These are phyloP conservation scores for Hamamelis virginiana DNA, from an alignment of 164 flowering plant species.

Conservation along the genomic window DNA sequence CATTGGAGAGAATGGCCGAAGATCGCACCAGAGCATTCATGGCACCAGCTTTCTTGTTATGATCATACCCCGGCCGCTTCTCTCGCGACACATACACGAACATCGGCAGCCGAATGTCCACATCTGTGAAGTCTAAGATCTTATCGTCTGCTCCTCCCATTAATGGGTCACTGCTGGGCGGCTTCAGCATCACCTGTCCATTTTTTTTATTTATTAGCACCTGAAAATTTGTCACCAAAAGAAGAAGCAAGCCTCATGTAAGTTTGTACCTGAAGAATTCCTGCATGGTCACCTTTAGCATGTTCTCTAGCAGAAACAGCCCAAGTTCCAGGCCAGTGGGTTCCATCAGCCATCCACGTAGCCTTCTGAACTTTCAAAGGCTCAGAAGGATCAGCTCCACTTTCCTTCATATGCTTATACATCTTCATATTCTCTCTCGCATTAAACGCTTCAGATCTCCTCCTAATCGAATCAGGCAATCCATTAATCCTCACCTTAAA, in stretches of 20 bases:
- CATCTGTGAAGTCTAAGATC: constrained; percentile 46
- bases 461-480: constrained; percentile 77
- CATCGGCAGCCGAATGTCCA: constrained; percentile 54
- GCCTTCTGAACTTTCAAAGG: constrained; percentile 63
- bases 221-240: too few relatives aligned
- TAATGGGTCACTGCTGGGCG: constrained; percentile 46
- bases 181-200: constrained; percentile 86
- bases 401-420: constrained; percentile 61
- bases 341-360: constrained; percentile 93
- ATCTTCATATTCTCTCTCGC: constrained; percentile 87
- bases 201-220: too few relatives aligned
- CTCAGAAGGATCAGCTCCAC: constrained; percentile 49
- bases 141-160: constrained; percentile 39
- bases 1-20: constrained; percentile 72
- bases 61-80: constrained; percentile 60
- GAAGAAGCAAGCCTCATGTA: background rate
- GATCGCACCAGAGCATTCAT: constrained; percentile 80
- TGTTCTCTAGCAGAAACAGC: constrained; percentile 51
- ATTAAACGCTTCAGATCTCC: constrained; percentile 84
- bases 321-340: constrained; percentile 97
- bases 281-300: constrained; percentile 76
- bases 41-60: constrained; percentile 91
- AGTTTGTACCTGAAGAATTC: constrained; percentile 63
- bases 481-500: constrained; percentile 84
- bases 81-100: constrained; percentile 58